Evolutionary conservation across 73 alveolate genomes (phyloP), one percentile per base, ranked within the genome.

Genomic region (Paramecium sexaurelia): DNA sequence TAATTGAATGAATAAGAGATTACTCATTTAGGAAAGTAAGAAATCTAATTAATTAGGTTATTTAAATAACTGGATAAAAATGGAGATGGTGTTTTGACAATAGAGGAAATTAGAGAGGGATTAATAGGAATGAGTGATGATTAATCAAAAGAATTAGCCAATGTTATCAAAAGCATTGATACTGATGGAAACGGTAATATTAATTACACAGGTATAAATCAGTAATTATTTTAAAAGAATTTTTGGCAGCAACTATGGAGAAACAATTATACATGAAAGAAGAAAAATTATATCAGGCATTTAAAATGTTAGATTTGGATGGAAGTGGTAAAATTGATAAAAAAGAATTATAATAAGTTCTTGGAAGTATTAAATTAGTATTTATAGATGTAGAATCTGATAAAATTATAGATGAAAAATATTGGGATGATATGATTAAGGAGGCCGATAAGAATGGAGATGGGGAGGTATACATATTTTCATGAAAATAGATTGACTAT

Each of bases 1-100:
- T 32, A 84, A 84, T 75, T 92, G 9, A 75, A 94, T 17, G 95
- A 75, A 36, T 41, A 66, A 37, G 95, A 93, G 55, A 82, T 92
- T 6, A 75, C 75, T 7, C 61, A 93, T 75, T 93, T 91, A 83
- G 95, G 94, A 88, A 88, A 88, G 29, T 73, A 73, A 32, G 10
- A 73, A 11, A 73, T 13, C 6, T 5, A 36, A 33, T n/a, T n/a
- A 84, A 4, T 51, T 83, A 90, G 91, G 51, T 40, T 89, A 9
- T 93, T 93, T 82, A 93, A 90, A 75, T 39, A 55, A 20, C 55
- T 93, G 11, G 96, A 93, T 75, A 57, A 89, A 22, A 93, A 93
- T 91, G 85, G 95, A 11, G 96, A 93, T 78, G 96, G 96, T 3
- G 96, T 88, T n/a, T 71, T 93, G 22, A 73, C 95, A 55, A 87